Base-by-base conservation (phyloP, 257 asterid species). In the Solanum microdontum region DNA sequence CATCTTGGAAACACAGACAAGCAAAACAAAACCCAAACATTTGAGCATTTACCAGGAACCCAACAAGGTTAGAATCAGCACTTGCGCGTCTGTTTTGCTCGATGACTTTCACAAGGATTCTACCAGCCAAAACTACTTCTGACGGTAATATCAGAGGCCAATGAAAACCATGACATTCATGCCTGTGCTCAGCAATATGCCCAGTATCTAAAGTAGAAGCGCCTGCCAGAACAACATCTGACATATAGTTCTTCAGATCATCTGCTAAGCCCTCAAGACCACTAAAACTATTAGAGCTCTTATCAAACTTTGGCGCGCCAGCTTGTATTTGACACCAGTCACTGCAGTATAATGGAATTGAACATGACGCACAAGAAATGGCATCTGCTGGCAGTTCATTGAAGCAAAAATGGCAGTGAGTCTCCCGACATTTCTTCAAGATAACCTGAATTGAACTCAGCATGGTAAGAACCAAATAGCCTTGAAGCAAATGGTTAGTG, bases 371-470 rank as follows among this genome's bases (percentile, higher is more conserved):
- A 88, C 98, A 96, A n/a, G 94, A 94, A 87, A 96, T 92, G 51
- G 92, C 88, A 93, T 95, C 97, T 69, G 91, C 92, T 45, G 98
- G 97, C 88, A 96, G 93, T 91, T 95, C 98, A 88, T 90, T 89
- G 94, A 96, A 95, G 96, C 99, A 96, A 93, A 91, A 94, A 88
- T 97, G 98, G 91, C 99, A 96, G 86, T 95, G 98, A 83, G 98
- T 93, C 87, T 94, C 96, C 84, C 98, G 94, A 87, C 94, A 94
- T 36, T 90, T 93, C 95, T 96, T 96, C 96, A 94, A 89, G 90
- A 95, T 90, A 82, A 95, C 92, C 99, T 96, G 94, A 94, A 92
- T 79, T 84, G 62, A 75, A 91, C 55, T 87, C 73, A 40, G 28
- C 64, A 88, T 84, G 64, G 73, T 86, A 90, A 92, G 88, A 80